These are phyloP conservation scores for Luffa acutangula DNA, from an alignment of 306 rosid species.

Conservation along the genomic window DNA sequence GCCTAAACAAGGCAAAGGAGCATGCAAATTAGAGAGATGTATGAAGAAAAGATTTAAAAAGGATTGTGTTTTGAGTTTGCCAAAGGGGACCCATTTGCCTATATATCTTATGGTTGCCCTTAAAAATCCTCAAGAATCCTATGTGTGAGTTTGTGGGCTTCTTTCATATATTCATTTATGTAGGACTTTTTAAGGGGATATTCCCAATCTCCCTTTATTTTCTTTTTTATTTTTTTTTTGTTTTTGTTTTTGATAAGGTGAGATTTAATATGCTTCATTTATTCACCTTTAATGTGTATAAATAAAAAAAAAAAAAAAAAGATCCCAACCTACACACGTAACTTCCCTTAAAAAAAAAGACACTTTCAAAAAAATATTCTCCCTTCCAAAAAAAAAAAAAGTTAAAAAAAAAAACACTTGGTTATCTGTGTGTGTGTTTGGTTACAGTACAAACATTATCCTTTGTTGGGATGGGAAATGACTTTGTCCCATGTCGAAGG, in stretches of 20 bases:
- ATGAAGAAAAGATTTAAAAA: neutral
- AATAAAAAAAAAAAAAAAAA: neutral
- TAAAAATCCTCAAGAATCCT: conserved; percentile 32
- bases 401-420: neutral
- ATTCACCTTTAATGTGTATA: conserved; percentile 10
- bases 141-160: conserved; percentile 23
- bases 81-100: conserved; percentile 29
- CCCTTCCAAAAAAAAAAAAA: neutral
- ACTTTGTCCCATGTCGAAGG: neutral
- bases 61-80: neutral
- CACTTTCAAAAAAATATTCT: conserved; percentile 4
- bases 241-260: conserved; percentile 26
- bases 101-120: conserved; percentile 7
- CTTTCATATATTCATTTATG: conserved; percentile 16
- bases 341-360: neutral
- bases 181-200: conserved; percentile 17
- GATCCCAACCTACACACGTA: conserved; percentile 1
- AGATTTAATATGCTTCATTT: conserved; percentile 26
- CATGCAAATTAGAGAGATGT: conserved; percentile 1
- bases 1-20: neutral
- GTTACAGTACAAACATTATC: neutral
- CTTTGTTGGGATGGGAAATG: neutral
- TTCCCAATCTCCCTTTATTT: neutral
- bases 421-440: neutral
- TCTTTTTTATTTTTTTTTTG: neutral